These are phyloP conservation scores for Hypoxylon rubiginosum DNA, from an alignment of 2,329 filamentous ascomycete genomes.

Conservation along the genomic window DNA sequence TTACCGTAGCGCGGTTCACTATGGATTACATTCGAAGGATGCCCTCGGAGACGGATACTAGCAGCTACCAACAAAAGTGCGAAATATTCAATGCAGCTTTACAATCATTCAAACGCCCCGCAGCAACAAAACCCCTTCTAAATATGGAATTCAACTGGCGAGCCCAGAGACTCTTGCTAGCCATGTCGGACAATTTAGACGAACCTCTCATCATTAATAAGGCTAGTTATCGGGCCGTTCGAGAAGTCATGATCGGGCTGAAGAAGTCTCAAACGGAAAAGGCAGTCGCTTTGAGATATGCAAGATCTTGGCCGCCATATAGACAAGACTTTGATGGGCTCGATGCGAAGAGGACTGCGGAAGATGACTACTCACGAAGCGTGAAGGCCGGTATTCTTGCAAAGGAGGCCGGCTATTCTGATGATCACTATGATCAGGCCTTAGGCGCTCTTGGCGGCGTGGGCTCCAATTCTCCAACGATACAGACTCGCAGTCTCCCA, in stretches of 20 bases:
- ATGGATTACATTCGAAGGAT: conserved; percentile 50
- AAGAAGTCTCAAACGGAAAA: conserved; percentile 66
- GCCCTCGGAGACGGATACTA: conserved; percentile 31
- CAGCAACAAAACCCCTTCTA: conserved; percentile 51
- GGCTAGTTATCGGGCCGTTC: conserved; percentile 67
- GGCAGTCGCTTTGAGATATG: conserved; percentile 62
- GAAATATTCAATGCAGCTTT: conserved; percentile 59
- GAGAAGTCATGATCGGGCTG: conserved; percentile 65
- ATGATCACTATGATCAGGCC: conserved; percentile 61
- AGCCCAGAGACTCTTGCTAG: conserved; percentile 67
- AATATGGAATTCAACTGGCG: conserved; percentile 67
- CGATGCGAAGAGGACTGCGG: conserved; percentile 65
- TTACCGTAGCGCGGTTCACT: conserved; percentile 50
- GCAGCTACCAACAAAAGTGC: conserved; percentile 51
- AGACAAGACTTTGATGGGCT: conserved; percentile 69
- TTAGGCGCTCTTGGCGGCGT: conserved; percentile 68
- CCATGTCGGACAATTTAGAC: conserved; percentile 63
- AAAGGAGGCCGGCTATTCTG: conserved; percentile 68
- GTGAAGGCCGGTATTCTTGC: conserved; percentile 67
- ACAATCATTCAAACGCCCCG: conserved; percentile 53
- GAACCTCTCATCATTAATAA: conserved; percentile 65
- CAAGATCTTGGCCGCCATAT: conserved; percentile 72
- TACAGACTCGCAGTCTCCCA: conserved; percentile 64
- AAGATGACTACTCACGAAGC: conserved; percentile 68
- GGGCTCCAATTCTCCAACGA: conserved; percentile 65